A percentile compares a stretch with the other conserved stretches of the same genome.
Evolutionary conservation across 2,329 filamentous ascomycete species (phyloP).

Genomic region (Fusarium albidum): DNA sequence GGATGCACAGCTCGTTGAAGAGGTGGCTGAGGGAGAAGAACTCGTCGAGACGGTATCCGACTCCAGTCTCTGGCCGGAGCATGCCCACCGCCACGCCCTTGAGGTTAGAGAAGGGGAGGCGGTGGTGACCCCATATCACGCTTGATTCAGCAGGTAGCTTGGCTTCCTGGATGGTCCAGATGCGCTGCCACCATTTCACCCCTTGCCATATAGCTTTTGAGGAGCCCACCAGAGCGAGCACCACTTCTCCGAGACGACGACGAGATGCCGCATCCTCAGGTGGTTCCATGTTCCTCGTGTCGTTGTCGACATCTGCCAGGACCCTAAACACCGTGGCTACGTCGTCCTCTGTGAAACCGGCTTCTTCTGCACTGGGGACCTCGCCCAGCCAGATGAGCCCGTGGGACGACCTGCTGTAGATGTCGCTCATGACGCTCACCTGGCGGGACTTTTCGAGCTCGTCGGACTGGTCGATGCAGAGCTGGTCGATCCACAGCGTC

Average conservation of each 20-base stretch:
- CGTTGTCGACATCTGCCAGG: neutral
- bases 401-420: constrained; percentile 7
- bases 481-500: constrained; percentile 13
- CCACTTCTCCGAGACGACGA: neutral
- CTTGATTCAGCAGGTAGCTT: neutral
- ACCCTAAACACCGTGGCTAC: neutral
- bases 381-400: constrained; percentile 17
- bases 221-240: constrained; percentile 1
- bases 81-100: neutral
- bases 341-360: neutral
- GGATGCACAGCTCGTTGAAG: neutral
- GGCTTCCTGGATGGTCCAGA: constrained; percentile 6
- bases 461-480: constrained; percentile 19
- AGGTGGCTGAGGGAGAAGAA: neutral
- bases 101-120: neutral
- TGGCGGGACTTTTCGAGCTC: constrained; percentile 7
- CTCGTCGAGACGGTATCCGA: neutral
- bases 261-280: neutral
- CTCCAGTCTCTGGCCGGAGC: neutral
- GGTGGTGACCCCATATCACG: neutral
- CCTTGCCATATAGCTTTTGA: neutral
- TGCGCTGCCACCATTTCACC: constrained; percentile 3
- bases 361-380: neutral
- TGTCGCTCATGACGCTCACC: constrained; percentile 15
- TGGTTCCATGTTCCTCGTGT: neutral